phyloP scores from a whole-genome alignment of 768 basidiomycete species.

The Phallus indusiatus region DNA sequence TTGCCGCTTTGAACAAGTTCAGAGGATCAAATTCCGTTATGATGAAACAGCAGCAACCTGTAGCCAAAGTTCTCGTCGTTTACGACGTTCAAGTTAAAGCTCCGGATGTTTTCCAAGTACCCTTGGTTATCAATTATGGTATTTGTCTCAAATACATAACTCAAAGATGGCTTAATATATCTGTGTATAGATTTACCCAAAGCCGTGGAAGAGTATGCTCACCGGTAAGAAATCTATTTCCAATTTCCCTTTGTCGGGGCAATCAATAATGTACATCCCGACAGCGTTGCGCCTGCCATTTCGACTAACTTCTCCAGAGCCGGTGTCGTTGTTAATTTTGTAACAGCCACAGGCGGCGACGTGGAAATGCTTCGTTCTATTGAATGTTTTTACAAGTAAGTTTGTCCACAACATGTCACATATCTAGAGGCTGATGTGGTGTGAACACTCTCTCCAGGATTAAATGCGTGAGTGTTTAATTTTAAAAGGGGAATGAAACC shows the following conservation, averaged over 20 bases:
- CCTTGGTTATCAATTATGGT: constrained; percentile 95
- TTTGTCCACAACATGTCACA: constrained; percentile 15
- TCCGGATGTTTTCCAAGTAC: constrained; percentile 81
- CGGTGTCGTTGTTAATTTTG: constrained; percentile 92
- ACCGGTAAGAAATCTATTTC: constrained; percentile 47
- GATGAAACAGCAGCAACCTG: constrained; percentile 45
- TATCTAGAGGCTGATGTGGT: constrained; percentile 19
- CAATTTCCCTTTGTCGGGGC: not conserved
- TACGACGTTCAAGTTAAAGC: constrained; percentile 91
- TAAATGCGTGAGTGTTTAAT: constrained; percentile 66
- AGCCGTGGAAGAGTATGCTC: constrained; percentile 95
- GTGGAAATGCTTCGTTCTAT: constrained; percentile 98
- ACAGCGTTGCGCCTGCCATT: constrained; percentile 77
- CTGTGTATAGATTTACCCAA: constrained; percentile 65
- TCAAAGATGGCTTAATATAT: not conserved
- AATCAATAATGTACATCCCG: constrained; percentile 9
- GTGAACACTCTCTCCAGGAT: constrained; percentile 36
- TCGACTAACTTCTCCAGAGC: constrained; percentile 77
- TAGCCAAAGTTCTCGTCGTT: constrained; percentile 75
- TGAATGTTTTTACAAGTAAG: constrained; percentile 96
- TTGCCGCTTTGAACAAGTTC: constrained; percentile 81
- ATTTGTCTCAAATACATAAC: constrained; percentile 11
- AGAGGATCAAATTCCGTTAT: constrained; percentile 46
- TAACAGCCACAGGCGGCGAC: constrained; percentile 94
- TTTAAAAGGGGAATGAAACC: not conserved